These are phyloP conservation scores for Helminthosporium solani DNA, from an alignment of 2,329 filamentous ascomycete genomes.

Conservation along the genomic window DNA sequence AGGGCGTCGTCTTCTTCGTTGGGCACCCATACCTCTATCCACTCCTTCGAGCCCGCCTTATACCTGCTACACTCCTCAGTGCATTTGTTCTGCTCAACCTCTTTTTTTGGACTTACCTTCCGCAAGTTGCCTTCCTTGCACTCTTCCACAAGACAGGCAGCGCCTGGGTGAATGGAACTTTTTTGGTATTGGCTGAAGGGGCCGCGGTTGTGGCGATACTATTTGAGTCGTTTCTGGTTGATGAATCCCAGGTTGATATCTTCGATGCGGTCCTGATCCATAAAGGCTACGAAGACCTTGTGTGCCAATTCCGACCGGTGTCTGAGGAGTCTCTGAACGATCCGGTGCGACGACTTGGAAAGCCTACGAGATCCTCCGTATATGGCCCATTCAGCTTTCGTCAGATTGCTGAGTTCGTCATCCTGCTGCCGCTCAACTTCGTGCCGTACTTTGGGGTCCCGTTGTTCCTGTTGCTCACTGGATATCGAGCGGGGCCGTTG, in stretches of 20 bases:
- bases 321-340: conserved; percentile 66
- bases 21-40: conserved; percentile 79
- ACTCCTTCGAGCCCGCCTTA: conserved; percentile 71
- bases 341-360: conserved; percentile 77
- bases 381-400: conserved; percentile 88
- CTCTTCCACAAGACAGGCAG: conserved; percentile 78
- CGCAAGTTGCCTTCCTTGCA: conserved; percentile 83
- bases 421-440: conserved; percentile 71
- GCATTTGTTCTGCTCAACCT: conserved; percentile 79
- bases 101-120: conserved; percentile 84
- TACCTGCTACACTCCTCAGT: conserved; percentile 81
- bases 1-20: conserved; percentile 81
- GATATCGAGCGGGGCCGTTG: conserved; percentile 81
- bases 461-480: conserved; percentile 84
- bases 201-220: conserved; percentile 61
- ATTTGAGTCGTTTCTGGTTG: conserved; percentile 57
- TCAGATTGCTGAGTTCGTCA: conserved; percentile 83
- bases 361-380: conserved; percentile 65
- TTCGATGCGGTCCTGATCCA: conserved; percentile 79
- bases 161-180: conserved; percentile 86
- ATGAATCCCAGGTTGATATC: conserved; percentile 73
- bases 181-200: conserved; percentile 74
- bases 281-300: conserved; percentile 63
- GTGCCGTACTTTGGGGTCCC: conserved; percentile 81
- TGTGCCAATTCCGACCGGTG: conserved; percentile 53